Evolutionary conservation across 192 early-diverging fungal genomes (phyloP), one percentile per base, ranked within the genome.

Genomic region (Podila clonocystis): DNA sequence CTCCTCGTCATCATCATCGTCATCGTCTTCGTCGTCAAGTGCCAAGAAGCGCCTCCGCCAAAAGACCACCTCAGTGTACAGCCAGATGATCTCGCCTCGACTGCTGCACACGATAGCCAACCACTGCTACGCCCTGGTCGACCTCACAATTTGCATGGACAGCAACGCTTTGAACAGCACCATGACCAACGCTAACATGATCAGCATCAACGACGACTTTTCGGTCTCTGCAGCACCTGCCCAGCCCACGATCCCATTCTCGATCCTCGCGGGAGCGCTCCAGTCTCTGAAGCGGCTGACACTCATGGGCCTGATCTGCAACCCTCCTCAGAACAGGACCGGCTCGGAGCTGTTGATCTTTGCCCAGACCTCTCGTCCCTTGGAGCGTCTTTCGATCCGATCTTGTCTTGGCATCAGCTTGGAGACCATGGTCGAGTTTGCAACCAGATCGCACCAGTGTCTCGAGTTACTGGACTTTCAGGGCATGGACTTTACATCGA

Each of bases 21-120:
- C 64, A 11, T 73, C 72, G 11, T 52, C 64, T 45, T 58, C 70
- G 5, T 57, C 71, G 12, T 59, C 67, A 50, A 31, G 31, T 29
- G 70, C 20, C 38, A 79, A 55, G 48, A 80, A 67, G 48, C 62
- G 70, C 50, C 30, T 38, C 30, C 77, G 77, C n/a, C 77, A 73
- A 65, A 80, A 80, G 71, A 73, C 77, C 19, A 65, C 62, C 13
- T 80, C 77, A 20, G 60, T 80, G 60, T 80, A 80, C 50, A 80
- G 77, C 58, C 52, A 73, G 7, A 68, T 73, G 67, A 57, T 80
- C 55, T 80, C 77, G 12, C 77, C 77, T 0, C 62, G 71, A 20
- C 77, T 80, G 28, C 77, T 80, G 13, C 59, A 73, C 28, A 72
- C 77, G 5, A 72, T 80, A 29, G 77, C 77, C 52, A 63, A 73